These are phyloP conservation scores for Annona squamosa DNA, from an alignment of 164 flowering plant species.

Conservation along the genomic window DNA sequence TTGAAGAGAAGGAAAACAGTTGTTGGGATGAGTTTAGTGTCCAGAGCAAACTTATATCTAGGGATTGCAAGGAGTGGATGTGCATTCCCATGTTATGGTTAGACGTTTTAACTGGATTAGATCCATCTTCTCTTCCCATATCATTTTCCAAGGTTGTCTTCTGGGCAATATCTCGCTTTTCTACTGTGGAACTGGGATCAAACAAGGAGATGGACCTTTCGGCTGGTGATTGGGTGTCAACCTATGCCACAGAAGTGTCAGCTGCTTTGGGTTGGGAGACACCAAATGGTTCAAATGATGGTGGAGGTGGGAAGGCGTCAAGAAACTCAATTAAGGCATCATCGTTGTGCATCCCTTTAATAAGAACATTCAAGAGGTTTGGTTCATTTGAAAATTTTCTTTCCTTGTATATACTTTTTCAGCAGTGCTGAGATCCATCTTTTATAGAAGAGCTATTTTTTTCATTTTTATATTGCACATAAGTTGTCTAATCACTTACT, in stretches of 20 bases:
- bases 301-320: slow-evolving; percentile 59
- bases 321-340: slow-evolving; percentile 63
- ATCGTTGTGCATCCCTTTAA: slow-evolving; percentile 43
- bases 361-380: slow-evolving; percentile 72
- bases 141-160: slow-evolving; percentile 77
- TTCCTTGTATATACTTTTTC: not conserved
- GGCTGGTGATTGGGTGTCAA: slow-evolving; percentile 52
- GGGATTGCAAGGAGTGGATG: slow-evolving; percentile 70
- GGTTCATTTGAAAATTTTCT: not conserved
- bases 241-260: slow-evolving; percentile 44
- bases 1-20: slow-evolving; percentile 50
- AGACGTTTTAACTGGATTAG: slow-evolving; percentile 61
- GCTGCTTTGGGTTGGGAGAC: slow-evolving; percentile 66
- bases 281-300: slow-evolving; percentile 87
- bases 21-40: slow-evolving; percentile 64
- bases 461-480: no score
- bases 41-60: slow-evolving; percentile 45
- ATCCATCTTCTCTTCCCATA: slow-evolving; percentile 56
- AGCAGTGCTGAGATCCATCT: no score
- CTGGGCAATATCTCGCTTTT: slow-evolving; percentile 82
- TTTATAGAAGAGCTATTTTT: no score
- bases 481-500: no score
- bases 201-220: slow-evolving; percentile 40
- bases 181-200: slow-evolving; percentile 59
- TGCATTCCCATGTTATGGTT: slow-evolving; percentile 91